A percentile compares a stretch with the other conserved stretches of the same genome.
Evolutionary conservation across 2,329 filamentous ascomycete genomes (phyloP).

Genomic region (Metarhizium guizhouense): DNA sequence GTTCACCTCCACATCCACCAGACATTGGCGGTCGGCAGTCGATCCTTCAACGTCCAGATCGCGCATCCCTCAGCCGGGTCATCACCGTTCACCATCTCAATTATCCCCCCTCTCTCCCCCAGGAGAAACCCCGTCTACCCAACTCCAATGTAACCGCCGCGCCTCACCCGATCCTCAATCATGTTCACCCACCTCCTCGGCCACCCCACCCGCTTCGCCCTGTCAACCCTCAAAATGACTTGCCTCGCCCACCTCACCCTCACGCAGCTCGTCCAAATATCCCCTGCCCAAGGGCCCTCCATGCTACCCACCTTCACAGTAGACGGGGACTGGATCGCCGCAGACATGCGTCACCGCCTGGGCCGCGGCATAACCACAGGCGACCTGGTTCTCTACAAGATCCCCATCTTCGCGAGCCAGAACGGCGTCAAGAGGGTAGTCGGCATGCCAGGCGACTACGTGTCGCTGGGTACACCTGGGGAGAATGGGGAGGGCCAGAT

Average conservation of each 20-base stretch:
- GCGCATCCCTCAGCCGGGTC: too few species aligned
- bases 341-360: conserved; percentile 57
- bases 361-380: conserved; percentile 64
- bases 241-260: conserved; percentile 35
- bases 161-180: background rate
- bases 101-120: too few species aligned
- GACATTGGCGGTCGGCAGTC: background rate
- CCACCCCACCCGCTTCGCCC: conserved; percentile 28
- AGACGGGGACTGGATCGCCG: conserved; percentile 58
- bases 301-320: conserved; percentile 82
- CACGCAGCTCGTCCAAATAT: conserved; percentile 54
- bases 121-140: too few species aligned
- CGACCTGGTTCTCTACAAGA: conserved; percentile 71
- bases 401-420: conserved; percentile 56
- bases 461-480: conserved; percentile 55
- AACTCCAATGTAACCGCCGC: too few species aligned
- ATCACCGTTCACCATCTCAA: too few species aligned
- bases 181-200: conserved; percentile 24
- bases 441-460: conserved; percentile 69
- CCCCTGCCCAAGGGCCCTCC: conserved; percentile 60
- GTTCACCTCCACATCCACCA: background rate
- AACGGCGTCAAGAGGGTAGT: conserved; percentile 71
- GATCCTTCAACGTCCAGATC: too few species aligned
- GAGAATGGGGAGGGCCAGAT: conserved; percentile 38
- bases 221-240: conserved; percentile 26